These are phyloP conservation scores for Marsdenia floribunda DNA, from an alignment of 257 asterid species.

Conservation along the genomic window DNA sequence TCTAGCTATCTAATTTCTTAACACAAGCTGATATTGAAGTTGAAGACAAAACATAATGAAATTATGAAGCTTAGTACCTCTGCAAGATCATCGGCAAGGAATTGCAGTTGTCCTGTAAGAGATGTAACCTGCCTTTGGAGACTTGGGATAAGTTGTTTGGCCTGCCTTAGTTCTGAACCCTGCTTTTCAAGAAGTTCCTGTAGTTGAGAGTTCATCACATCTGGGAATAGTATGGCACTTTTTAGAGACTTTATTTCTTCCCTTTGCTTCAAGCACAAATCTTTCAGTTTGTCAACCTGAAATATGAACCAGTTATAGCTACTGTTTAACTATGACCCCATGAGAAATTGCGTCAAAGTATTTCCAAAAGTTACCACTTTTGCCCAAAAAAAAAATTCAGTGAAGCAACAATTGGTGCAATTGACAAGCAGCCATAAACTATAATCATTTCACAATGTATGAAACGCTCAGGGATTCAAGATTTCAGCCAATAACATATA, in stretches of 20 bases:
- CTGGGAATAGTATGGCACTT: conserved; percentile 73
- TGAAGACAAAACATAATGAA: neutral
- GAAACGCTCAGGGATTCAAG: too few relatives aligned
- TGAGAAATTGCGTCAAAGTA: neutral
- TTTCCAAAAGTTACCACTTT: too few relatives aligned
- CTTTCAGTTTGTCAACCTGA: conserved; percentile 92
- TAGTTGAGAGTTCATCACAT: conserved; percentile 57
- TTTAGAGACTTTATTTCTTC: conserved; percentile 88
- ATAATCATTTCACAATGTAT: too few relatives aligned
- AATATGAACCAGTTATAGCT: neutral
- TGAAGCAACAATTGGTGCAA: too few relatives aligned
- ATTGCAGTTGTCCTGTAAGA: conserved; percentile 79
- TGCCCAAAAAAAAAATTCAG: neutral
- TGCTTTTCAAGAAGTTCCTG: conserved; percentile 63
- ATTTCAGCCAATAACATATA: too few relatives aligned
- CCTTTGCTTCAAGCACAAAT: conserved; percentile 92
- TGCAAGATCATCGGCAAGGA: conserved; percentile 83
- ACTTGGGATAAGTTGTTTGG: conserved; percentile 78
- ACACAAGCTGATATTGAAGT: neutral
- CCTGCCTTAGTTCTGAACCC: conserved; percentile 73
- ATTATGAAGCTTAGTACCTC: conserved; percentile 47
- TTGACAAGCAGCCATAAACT: too few relatives aligned
- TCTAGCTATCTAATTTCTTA: neutral
- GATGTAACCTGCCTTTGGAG: conserved; percentile 92
- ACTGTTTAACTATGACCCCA: neutral